A percentile compares a stretch with the other conserved stretches of the same genome.
These are phyloP conservation scores for Mychonastes homosphaera DNA, from an alignment of 139 green algal genomes.

Conservation along the genomic window DNA sequence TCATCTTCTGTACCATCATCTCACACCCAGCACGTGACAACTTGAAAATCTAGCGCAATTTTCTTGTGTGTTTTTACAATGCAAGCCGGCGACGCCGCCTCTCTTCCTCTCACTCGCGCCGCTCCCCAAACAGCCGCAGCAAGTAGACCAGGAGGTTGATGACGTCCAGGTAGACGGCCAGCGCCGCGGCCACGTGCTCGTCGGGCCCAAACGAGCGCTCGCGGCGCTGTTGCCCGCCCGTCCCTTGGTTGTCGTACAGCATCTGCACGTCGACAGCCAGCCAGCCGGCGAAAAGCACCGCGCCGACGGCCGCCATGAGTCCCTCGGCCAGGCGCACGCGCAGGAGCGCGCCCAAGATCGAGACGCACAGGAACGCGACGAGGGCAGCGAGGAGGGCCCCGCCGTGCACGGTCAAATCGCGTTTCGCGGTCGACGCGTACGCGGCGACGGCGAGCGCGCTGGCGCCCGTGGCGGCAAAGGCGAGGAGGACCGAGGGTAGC, in stretches of 20 bases:
- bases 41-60: too few relatives aligned
- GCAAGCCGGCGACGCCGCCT: too few relatives aligned
- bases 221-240: background rate
- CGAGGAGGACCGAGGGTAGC: constrained; percentile 11
- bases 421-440: constrained; percentile 24
- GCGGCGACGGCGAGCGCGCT: constrained; percentile 6
- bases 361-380: constrained; percentile 13
- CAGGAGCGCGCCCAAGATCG: constrained; percentile 15
- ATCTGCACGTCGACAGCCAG: constrained; percentile 28
- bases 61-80: too few relatives aligned
- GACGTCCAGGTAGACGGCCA: constrained; percentile 34
- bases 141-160: constrained; percentile 43
- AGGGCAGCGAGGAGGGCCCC: constrained; percentile 14
- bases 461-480: constrained; percentile 9
- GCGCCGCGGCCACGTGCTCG: constrained; percentile 26
- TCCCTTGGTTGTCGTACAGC: constrained; percentile 8
- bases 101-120: too few relatives aligned
- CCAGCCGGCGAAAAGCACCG: constrained; percentile 23
- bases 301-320: constrained; percentile 9
- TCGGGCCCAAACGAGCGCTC: constrained; percentile 9
- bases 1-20: too few relatives aligned
- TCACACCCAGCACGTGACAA: too few relatives aligned
- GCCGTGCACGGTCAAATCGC: constrained; percentile 20
- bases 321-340: constrained; percentile 5
- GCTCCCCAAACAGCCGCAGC: constrained; percentile 16